Evolutionary conservation across 805 yeast genomes (phyloP).

Genomic region (Nakazawaea ishiwadae): DNA sequence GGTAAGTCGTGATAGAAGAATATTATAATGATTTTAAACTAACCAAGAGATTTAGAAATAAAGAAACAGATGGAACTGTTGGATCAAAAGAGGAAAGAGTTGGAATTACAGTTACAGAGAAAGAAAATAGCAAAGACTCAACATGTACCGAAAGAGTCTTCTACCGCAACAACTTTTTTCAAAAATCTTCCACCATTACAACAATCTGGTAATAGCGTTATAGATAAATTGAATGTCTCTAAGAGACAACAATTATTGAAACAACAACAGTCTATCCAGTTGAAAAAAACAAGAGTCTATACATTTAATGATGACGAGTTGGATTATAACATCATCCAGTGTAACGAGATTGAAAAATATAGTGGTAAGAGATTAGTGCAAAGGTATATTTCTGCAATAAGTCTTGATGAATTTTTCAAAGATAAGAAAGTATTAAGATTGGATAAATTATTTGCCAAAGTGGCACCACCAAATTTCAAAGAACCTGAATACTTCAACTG

Average conservation of each 20-base stretch:
- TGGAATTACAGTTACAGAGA: neutral
- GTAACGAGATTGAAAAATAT: slow-evolving; percentile 39
- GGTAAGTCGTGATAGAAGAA: neutral
- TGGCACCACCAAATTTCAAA: slow-evolving; percentile 60
- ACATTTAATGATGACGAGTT: slow-evolving; percentile 6
- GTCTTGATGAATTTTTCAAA: slow-evolving; percentile 33
- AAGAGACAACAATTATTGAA: slow-evolving; percentile 2
- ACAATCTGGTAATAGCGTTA: neutral
- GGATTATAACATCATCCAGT: neutral
- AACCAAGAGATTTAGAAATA: neutral
- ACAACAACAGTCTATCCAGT: slow-evolving; percentile 1
- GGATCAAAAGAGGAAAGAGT: slow-evolving; percentile 1
- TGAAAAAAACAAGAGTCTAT: slow-evolving; percentile 5
- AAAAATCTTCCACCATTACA: neutral
- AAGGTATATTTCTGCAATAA: slow-evolving; percentile 38
- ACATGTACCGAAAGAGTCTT: neutral
- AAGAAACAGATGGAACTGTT: neutral
- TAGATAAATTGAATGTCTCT: slow-evolving; percentile 3
- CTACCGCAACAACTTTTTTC: neutral
- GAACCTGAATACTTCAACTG: slow-evolving; percentile 75
- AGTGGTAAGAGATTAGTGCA: slow-evolving; percentile 39
- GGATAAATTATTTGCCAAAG: slow-evolving; percentile 56
- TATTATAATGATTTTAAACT: neutral
- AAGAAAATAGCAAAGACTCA: slow-evolving; percentile 3
- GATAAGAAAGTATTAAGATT: slow-evolving; percentile 54